A percentile compares a stretch with the other conserved stretches of the same genome.
Conservation (phyloP, 768 basidiomycete species). For the Leccinellum luteum region DNA sequence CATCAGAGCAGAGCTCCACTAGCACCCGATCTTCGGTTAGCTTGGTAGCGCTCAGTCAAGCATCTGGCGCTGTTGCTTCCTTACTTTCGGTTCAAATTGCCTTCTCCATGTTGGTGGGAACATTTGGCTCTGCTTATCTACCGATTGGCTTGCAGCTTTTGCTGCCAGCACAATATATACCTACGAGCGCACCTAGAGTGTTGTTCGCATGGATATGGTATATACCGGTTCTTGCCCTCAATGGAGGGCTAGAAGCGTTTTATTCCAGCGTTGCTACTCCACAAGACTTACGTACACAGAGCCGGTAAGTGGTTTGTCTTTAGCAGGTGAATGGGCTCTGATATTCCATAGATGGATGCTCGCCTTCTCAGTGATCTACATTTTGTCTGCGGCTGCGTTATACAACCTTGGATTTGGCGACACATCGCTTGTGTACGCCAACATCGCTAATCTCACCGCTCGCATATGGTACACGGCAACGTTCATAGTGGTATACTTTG, state of each 20-base stretch:
- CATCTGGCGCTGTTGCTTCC: constrained; percentile 51
- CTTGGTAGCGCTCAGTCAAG: constrained; percentile 31
- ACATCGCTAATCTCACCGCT: constrained; percentile 61
- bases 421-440: constrained; percentile 71
- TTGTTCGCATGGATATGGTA: constrained; percentile 83
- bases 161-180: constrained; percentile 65
- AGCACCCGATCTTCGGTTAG: background rate
- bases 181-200: constrained; percentile 77
- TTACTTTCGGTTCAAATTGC: constrained; percentile 66
- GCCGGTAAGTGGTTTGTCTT: constrained; percentile 40
- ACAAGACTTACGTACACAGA: constrained; percentile 65
- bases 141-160: constrained; percentile 65
- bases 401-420: constrained; percentile 57
- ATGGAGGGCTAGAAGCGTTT: constrained; percentile 92
- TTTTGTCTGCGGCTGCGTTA: constrained; percentile 47
- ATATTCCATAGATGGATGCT: constrained; percentile 62
- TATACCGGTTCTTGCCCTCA: constrained; percentile 85
- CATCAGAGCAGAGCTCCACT: constrained; percentile 2
- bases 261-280: constrained; percentile 74
- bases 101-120: constrained; percentile 64
- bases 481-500: constrained; percentile 52
- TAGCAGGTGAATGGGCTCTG: background rate
- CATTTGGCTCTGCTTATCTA: constrained; percentile 76
- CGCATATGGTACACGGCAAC: constrained; percentile 59
- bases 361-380: constrained; percentile 69